Conservation (phyloP, 1,284 basidiomycete species). For the Cronartium quercuum region DNA sequence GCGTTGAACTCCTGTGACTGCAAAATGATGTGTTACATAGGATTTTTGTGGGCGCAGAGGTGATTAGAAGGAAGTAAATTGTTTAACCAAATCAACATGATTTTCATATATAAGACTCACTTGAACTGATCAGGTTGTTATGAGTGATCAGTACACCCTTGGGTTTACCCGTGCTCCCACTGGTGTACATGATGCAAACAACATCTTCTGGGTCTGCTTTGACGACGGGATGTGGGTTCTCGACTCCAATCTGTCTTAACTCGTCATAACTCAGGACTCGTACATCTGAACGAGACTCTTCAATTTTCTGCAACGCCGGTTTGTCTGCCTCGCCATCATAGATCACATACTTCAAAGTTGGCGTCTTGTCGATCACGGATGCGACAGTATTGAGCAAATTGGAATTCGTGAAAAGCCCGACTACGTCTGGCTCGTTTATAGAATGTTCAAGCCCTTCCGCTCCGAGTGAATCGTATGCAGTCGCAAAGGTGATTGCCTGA, state of each 20-base stretch:
- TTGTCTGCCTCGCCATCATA: slow-evolving; percentile 71
- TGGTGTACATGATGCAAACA: slow-evolving; percentile 95
- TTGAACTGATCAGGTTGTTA: slow-evolving; percentile 72
- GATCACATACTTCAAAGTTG: slow-evolving; percentile 67
- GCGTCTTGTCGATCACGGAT: slow-evolving; percentile 49
- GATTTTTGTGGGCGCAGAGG: slow-evolving; percentile 40
- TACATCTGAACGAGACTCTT: slow-evolving; percentile 52
- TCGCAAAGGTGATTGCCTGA: slow-evolving; percentile 76
- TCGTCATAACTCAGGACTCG: slow-evolving; percentile 64
- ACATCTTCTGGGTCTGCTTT: slow-evolving; percentile 56
- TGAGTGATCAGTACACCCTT: slow-evolving; percentile 91
- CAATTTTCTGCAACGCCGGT: slow-evolving; percentile 7
- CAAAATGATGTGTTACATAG: slow-evolving; percentile 41
- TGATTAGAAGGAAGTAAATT: background rate
- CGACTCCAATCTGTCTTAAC: slow-evolving; percentile 60
- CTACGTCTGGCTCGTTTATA: slow-evolving; percentile 79
- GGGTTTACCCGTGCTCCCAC: slow-evolving; percentile 82
- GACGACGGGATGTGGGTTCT: slow-evolving; percentile 58
- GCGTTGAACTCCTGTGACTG: slow-evolving; percentile 67
- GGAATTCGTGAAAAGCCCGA: slow-evolving; percentile 85
- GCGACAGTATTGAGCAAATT: slow-evolving; percentile 60
- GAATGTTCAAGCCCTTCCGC: slow-evolving; percentile 72
- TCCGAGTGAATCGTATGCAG: slow-evolving; percentile 94
- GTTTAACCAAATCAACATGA: background rate
- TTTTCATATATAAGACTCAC: background rate